These are phyloP conservation scores for Cyclostephanos tholiformis DNA, from an alignment of 108 stramenopile genomes.

Conservation along the genomic window DNA sequence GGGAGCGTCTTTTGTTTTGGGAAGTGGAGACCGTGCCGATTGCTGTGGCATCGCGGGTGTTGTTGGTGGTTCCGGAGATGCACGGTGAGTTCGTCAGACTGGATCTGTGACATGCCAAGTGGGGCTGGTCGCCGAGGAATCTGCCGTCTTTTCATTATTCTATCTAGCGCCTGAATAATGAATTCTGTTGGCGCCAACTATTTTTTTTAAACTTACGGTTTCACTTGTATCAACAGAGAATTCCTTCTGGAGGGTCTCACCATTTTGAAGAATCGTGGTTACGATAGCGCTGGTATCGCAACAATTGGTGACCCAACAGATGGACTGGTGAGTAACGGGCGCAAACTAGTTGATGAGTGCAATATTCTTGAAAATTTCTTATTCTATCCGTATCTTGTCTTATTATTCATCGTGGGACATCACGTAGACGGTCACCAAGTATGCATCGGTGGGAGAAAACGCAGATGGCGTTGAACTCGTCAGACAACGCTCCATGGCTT, in stretches of 20 bases:
- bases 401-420: background rate
- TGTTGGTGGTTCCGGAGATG: slow-evolving; percentile 47
- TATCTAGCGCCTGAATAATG: slow-evolving; percentile 10
- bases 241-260: slow-evolving; percentile 94
- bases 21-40: slow-evolving; percentile 29
- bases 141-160: slow-evolving; percentile 4
- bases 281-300: slow-evolving; percentile 97
- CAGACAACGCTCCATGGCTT: slow-evolving; percentile 58
- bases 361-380: background rate
- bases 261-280: slow-evolving; percentile 97
- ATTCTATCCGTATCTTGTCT: background rate
- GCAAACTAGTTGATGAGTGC: background rate
- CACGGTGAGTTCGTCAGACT: slow-evolving; percentile 42
- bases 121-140: background rate
- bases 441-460: slow-evolving; percentile 92
- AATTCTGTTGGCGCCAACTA: background rate
- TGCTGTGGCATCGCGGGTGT: slow-evolving; percentile 71
- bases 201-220: background rate
- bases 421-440: slow-evolving; percentile 82
- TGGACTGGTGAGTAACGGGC: slow-evolving; percentile 32
- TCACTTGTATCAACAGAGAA: slow-evolving; percentile 20
- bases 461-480: slow-evolving; percentile 93
- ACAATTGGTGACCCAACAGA: slow-evolving; percentile 61
- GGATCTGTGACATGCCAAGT: background rate
- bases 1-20: background rate